Conservation (phyloP, 495 filamentous ascomycete genomes). For the Pyronema omphalodes region DNA sequence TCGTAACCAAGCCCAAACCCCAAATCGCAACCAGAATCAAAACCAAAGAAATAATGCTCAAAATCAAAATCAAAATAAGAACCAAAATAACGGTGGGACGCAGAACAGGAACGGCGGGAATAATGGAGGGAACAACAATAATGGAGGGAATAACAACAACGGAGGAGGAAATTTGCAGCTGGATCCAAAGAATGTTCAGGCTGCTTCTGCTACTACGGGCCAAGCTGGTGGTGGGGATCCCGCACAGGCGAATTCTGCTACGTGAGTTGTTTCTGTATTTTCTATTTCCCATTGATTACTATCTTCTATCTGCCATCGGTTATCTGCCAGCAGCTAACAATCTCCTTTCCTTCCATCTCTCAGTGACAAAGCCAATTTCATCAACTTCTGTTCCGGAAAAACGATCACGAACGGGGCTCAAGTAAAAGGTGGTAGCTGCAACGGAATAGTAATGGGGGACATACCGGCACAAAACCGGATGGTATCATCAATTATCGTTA, state of each 20-base stretch:
- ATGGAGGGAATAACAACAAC: not conserved
- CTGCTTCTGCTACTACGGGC: constrained; percentile 15
- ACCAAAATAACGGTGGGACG: not conserved
- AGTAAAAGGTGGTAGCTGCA: constrained; percentile 47
- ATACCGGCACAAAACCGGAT: constrained; percentile 45
- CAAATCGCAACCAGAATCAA: constrained; percentile 3
- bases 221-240: constrained; percentile 12
- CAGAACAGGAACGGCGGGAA: constrained; percentile 5
- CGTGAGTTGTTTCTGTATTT: constrained; percentile 3
- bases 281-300: no score
- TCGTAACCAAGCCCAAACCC: not conserved
- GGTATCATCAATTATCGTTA: constrained; percentile 46
- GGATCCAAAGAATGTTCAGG: constrained; percentile 19
- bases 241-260: constrained; percentile 13
- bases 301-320: no score
- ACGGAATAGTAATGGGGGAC: constrained; percentile 40
- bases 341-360: no score
- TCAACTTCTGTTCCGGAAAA: constrained; percentile 50
- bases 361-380: constrained; percentile 39
- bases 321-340: no score
- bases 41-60: constrained; percentile 7
- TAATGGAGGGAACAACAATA: constrained; percentile 3
- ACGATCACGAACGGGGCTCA: constrained; percentile 53
- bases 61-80: not conserved
- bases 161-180: constrained; percentile 7